These are phyloP conservation scores for Eucalyptus sp. DNA, from an alignment of 345 rosid genomes.

Conservation along the genomic window DNA sequence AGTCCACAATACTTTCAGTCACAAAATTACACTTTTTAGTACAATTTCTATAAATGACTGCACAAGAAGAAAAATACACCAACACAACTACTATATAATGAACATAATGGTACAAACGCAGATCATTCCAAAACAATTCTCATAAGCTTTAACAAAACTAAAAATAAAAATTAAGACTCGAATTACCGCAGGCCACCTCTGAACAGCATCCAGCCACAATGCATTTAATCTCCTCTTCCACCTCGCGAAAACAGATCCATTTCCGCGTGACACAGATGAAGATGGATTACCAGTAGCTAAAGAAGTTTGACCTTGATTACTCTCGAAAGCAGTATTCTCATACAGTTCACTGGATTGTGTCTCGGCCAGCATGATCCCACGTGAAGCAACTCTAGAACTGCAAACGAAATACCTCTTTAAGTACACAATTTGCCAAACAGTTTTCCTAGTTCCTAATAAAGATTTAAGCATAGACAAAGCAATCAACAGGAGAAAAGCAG, in stretches of 20 bases:
- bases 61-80: background rate
- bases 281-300: conserved; percentile 17
- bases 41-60: background rate
- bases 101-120: background rate
- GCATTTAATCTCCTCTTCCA: conserved; percentile 38
- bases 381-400: conserved; percentile 73
- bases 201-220: conserved; percentile 42
- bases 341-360: conserved; percentile 34
- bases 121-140: background rate
- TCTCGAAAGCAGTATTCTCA: conserved; percentile 7
- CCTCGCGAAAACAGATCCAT: conserved; percentile 33
- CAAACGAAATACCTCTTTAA: background rate
- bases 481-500: background rate
- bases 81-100: background rate
- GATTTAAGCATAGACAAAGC: background rate
- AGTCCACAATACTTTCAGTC: background rate
- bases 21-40: background rate
- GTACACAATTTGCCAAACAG: background rate
- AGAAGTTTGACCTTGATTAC: conserved; percentile 16
- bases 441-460: background rate
- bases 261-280: conserved; percentile 21
- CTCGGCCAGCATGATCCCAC: conserved; percentile 53
- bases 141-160: background rate
- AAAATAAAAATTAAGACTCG: background rate
- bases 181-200: conserved; percentile 74